These are phyloP conservation scores for Trametes hirsuta DNA, from an alignment of 1,284 basidiomycete species.

Conservation along the genomic window DNA sequence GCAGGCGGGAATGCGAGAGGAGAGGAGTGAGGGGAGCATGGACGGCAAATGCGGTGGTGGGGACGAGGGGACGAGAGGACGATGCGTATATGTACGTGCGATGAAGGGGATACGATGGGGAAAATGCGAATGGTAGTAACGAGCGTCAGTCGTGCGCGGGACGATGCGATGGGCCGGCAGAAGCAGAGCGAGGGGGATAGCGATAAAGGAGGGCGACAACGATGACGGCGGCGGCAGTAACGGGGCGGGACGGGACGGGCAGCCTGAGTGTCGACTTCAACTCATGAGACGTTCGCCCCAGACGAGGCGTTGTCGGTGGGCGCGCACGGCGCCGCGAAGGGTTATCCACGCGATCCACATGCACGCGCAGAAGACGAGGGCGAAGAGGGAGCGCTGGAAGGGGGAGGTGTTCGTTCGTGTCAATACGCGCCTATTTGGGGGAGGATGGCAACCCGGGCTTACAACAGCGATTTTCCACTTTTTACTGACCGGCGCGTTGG, in stretches of 20 bases:
- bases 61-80: too few relatives aligned
- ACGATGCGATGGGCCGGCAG: neutral
- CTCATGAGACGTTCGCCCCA: constrained; percentile 79
- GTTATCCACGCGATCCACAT: constrained; percentile 64
- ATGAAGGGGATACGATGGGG: neutral
- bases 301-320: constrained; percentile 69
- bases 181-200: neutral
- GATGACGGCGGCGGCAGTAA: neutral
- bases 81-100: constrained; percentile 13
- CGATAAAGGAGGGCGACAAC: neutral
- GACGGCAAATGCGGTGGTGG: neutral
- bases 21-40: neutral
- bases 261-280: constrained; percentile 33
- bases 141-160: constrained; percentile 2
- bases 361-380: constrained; percentile 55
- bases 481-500: constrained; percentile 66
- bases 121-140: neutral
- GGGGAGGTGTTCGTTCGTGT: neutral
- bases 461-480: constrained; percentile 62
- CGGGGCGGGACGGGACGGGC: neutral
- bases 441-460: constrained; percentile 15
- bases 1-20: neutral
- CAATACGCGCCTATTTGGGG: neutral
- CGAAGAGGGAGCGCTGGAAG: constrained; percentile 54
- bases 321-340: constrained; percentile 64